Base-by-base conservation (phyloP, 768 basidiomycete genomes). In the Russula emetica region DNA sequence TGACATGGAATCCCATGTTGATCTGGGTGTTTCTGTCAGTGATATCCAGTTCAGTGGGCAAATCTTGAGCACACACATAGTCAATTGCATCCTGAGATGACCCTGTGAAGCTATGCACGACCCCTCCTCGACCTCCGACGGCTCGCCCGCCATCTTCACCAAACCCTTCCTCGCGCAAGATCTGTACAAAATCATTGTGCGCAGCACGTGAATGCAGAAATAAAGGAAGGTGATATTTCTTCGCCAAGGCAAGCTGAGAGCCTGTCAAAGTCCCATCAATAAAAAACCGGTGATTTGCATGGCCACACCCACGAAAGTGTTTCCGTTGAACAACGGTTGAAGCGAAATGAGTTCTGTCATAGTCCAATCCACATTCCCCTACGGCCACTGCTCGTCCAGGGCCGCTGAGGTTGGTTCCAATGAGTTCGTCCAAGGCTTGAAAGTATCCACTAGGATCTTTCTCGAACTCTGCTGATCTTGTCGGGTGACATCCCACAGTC, bases 81-180 rank as follows among this genome's bases (percentile, higher is more conserved):
- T 92, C 90, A 9, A 72, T 69, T 16, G 81, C 83, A 70, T 94
- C 90, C 42, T 78, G 80, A 4, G 70, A 70, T 0, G 80, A 80
- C 5, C 92, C 92, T 0, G 90, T 91, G 74, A 91, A 91, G 65
- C 87, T 89, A 71, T 92, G 92, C 3, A 92, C 88, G 24, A 93
- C 91, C 1, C 90, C 91, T 4, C 89, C 86, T 24, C 77, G 78
- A 20, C 78, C 84, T 45, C 85, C 89, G 61, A 82, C 75, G 32
- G 71, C 74, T 63, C 71, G 73, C 3, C 87, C 86, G 32, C 85
- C 82, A 67, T 83, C 73, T 44, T 78, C 74, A 18, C 80, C 78
- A 70, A 88, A 88, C 1, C 88, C 85, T 67, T 86, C 84, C 61
- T 86, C 84, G 26, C 76, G 78, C 26, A 93, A 78, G 22, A 87